Evolutionary conservation across 225 moss, liverwort and hornwort genomes (phyloP), one percentile per base, ranked within the genome.

Genomic region (Polytrichum commune): DNA sequence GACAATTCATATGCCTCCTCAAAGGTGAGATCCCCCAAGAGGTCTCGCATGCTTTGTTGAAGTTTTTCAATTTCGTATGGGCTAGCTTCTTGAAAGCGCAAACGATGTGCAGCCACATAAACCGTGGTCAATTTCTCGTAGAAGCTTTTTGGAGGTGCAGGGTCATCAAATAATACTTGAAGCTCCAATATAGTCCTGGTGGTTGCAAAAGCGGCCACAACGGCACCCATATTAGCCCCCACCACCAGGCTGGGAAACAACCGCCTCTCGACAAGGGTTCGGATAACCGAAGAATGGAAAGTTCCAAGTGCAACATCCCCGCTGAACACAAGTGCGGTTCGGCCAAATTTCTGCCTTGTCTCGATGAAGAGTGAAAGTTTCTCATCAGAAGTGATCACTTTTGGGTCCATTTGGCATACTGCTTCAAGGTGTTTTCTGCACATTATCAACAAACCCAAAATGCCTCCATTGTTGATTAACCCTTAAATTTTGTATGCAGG

Each of bases 1-100:
- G 90, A 90, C 69, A 85, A 76, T 46, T 84, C 90, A 75, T 76
- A 85, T 6, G 90, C 90, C 64, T 90, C 90, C 56, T 90, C 84
- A 62, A 90, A 90, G 24, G 84, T 85, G 27, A 87, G 81, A 68
- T 90, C 87, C 64, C 90, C 90, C 53, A 90, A 70, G 74, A 90
- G 72, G 27, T 87, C 87, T 55, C 78, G 84, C 90, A 87, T 85
- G 71, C 80, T 87, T 29, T 74, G 65, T 79, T 87, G 84, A 29
- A 90, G 87, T 72, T 80, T 84, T 74, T 84, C 85, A 29, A 87
- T 80, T 55, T 90, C 90, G 26, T 79, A 80, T 2, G 73, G 72
- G 33, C 74, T 75, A 24, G 87, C 75, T 38, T 84, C 84, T 65
- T 70, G 81, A 20, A 84, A 84, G 53, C 78, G 74, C 23, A 90